Evolutionary conservation across 2,329 filamentous ascomycete genomes (phyloP).

Genomic region (Sporothrix pallida): DNA sequence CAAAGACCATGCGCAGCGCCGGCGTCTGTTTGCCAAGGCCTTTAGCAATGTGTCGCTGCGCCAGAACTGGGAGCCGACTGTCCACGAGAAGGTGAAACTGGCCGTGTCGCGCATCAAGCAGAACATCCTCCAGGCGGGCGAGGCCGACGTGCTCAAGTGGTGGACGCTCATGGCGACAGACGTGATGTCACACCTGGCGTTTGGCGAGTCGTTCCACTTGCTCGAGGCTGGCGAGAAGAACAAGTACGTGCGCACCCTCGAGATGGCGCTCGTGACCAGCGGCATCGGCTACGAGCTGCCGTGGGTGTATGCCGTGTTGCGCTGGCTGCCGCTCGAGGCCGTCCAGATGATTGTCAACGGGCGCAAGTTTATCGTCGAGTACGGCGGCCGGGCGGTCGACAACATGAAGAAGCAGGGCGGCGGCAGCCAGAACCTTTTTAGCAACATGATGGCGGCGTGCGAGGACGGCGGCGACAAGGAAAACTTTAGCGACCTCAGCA

Average conservation of each 20-base stretch:
- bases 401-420: background rate
- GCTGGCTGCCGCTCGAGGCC: background rate
- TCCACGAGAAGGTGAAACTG: background rate
- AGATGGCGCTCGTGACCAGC: background rate
- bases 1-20: background rate
- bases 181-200: background rate
- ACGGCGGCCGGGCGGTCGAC: background rate
- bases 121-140: background rate
- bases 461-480: background rate
- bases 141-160: background rate
- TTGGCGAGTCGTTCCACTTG: background rate
- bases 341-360: background rate
- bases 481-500: background rate
- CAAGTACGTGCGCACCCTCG: background rate
- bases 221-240: background rate
- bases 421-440: background rate
- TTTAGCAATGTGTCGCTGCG: background rate
- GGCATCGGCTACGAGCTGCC: background rate
- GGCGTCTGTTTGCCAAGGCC: background rate
- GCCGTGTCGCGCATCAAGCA: background rate
- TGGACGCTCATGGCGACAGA: background rate
- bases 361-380: background rate
- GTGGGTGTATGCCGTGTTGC: background rate
- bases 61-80: background rate
- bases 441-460: constrained; percentile 6